Percentiles rank a stretch among this genome's conserved stretches.
Conservation (phyloP, 176 grass and related monocot species). For the Pharus latifolius region DNA sequence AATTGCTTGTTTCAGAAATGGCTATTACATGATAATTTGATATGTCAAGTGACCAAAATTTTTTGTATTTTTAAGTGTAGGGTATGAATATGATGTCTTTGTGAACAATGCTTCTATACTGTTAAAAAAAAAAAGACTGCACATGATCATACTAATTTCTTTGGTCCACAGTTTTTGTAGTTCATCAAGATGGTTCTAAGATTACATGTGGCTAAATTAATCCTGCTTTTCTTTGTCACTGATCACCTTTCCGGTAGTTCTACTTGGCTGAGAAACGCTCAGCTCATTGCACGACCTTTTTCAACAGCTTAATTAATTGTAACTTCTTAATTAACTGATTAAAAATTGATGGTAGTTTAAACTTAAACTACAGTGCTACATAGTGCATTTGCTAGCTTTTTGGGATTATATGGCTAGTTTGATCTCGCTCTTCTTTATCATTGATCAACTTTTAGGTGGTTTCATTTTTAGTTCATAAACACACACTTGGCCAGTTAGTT, state of each 20-base stretch:
- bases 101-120: too few relatives aligned
- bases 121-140: too few relatives aligned
- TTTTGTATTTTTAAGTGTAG: not conserved
- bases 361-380: constrained; percentile 14
- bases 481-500: constrained; percentile 12
- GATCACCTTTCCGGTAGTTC: constrained; percentile 23
- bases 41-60: not conserved
- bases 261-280: constrained; percentile 19
- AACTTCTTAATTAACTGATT: constrained; percentile 20
- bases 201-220: constrained; percentile 26
- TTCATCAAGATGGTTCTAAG: constrained; percentile 13
- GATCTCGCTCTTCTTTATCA: constrained; percentile 33
- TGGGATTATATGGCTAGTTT: constrained; percentile 24
- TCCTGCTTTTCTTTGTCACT: constrained; percentile 25
- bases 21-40: not conserved
- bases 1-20: not conserved
- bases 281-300: constrained; percentile 25
- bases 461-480: constrained; percentile 20
- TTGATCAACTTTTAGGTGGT: constrained; percentile 18
- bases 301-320: constrained; percentile 6
- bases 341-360: constrained; percentile 34
- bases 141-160: not conserved
- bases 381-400: constrained; percentile 13
- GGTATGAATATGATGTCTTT: not conserved
- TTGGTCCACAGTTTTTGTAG: not conserved